Percentiles rank a stretch among this genome's conserved stretches.
These are phyloP conservation scores for Aureobasidium sp. DNA, from an alignment of 2,329 filamentous ascomycete species.

Conservation along the genomic window DNA sequence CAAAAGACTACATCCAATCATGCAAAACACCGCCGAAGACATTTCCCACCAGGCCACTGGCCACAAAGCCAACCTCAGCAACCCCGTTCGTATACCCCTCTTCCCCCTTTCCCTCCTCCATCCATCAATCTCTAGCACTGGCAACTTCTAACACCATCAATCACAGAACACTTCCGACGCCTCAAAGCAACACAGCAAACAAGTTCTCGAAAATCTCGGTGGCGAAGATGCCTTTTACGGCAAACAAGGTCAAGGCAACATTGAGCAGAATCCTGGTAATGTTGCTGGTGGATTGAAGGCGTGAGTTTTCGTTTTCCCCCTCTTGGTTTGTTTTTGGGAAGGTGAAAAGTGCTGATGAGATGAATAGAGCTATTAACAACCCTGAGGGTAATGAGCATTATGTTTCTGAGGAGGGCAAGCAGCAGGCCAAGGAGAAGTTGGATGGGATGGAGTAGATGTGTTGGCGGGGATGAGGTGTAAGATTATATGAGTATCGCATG, in stretches of 20 bases:
- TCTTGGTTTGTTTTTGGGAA: neutral
- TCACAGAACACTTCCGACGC: conserved; percentile 37
- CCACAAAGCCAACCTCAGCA: conserved; percentile 44
- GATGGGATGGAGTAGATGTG: neutral
- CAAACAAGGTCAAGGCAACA: conserved; percentile 33
- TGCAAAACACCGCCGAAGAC: conserved; percentile 18
- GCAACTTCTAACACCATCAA: neutral
- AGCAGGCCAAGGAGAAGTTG: conserved; percentile 19
- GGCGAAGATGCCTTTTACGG: conserved; percentile 35
- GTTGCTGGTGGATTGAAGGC: conserved; percentile 18
- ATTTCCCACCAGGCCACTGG: conserved; percentile 41
- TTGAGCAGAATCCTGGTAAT: conserved; percentile 5
- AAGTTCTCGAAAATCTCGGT: conserved; percentile 31
- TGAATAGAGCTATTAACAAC: neutral
- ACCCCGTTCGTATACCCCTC: conserved; percentile 33
- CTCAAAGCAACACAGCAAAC: conserved; percentile 40
- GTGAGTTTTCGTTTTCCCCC: neutral
- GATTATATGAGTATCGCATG: neutral
- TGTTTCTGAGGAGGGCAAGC: conserved; percentile 12
- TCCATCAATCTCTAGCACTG: too few species aligned
- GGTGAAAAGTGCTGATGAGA: neutral
- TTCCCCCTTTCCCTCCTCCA: neutral
- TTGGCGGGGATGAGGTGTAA: neutral
- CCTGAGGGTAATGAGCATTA: neutral
- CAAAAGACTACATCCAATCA: neutral